Percentiles rank a stretch among this genome's conserved stretches.
These are phyloP conservation scores for Fusarium sp. DNA, from an alignment of 2,329 filamentous ascomycete species.

Conservation along the genomic window DNA sequence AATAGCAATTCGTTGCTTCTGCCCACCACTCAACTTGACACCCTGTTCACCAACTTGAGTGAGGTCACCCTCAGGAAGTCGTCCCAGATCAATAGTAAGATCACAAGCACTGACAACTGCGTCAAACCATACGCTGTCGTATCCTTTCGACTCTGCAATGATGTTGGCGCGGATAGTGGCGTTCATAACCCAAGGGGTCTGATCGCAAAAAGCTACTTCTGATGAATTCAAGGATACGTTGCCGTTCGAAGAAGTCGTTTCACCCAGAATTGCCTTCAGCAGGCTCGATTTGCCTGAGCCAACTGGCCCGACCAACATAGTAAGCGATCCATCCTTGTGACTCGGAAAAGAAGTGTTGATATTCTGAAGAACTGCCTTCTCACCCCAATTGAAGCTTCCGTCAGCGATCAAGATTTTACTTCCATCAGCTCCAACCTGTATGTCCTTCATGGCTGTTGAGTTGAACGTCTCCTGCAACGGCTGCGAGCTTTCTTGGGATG, in stretches of 20 bases:
- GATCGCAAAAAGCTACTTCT: slow-evolving; percentile 48
- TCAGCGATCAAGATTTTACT: slow-evolving; percentile 35
- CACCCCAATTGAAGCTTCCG: slow-evolving; percentile 47
- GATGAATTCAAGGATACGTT: slow-evolving; percentile 38
- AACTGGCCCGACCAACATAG: slow-evolving; percentile 49
- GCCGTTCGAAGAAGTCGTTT: slow-evolving; percentile 39
- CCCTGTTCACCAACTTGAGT: slow-evolving; percentile 50
- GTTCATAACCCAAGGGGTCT: slow-evolving; percentile 52
- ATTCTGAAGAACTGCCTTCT: slow-evolving; percentile 41
- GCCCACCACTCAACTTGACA: slow-evolving; percentile 51
- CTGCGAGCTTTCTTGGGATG: not conserved
- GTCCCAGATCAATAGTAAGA: slow-evolving; percentile 46
- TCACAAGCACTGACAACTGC: slow-evolving; percentile 52
- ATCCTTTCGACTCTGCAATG: slow-evolving; percentile 46
- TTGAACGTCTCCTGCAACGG: slow-evolving; percentile 18
- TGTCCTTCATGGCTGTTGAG: slow-evolving; percentile 7
- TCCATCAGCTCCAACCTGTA: not conserved
- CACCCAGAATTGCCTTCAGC: slow-evolving; percentile 49
- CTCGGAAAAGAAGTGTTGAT: slow-evolving; percentile 41
- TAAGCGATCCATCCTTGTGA: slow-evolving; percentile 40
- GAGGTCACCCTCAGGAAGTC: slow-evolving; percentile 41
- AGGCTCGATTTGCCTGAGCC: slow-evolving; percentile 51
- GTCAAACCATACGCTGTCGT: slow-evolving; percentile 49
- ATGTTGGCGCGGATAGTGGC: slow-evolving; percentile 52
- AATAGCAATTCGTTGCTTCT: slow-evolving; percentile 51